Conservation (phyloP, 192 early-diverging fungal species). For the Coemansia sp. region DNA sequence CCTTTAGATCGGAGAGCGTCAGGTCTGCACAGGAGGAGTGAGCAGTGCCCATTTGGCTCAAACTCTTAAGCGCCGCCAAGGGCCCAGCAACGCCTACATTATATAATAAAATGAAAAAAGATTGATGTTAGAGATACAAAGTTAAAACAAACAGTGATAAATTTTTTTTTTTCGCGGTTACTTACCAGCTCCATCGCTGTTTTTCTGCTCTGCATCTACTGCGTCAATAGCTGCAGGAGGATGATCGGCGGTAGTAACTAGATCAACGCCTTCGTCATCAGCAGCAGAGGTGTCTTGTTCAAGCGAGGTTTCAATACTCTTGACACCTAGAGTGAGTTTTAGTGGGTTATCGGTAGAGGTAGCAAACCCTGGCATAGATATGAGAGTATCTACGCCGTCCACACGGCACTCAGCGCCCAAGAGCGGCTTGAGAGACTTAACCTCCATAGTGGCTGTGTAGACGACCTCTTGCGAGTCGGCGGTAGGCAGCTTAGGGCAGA, state of each 20-base stretch:
- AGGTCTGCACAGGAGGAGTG: constrained; percentile 47
- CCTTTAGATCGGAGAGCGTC: constrained; percentile 42
- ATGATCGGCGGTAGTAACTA: constrained; percentile 13
- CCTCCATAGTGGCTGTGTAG: constrained; percentile 21
- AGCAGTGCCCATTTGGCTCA: constrained; percentile 34
- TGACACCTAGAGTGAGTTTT: neutral
- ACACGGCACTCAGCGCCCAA: constrained; percentile 24
- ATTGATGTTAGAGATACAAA: neutral
- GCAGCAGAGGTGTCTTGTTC: constrained; percentile 7
- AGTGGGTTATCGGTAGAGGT: neutral
- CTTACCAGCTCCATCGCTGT: neutral
- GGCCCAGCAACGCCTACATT: constrained; percentile 20
- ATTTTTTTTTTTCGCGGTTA: neutral
- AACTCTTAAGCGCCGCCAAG: constrained; percentile 27
- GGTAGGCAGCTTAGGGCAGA: constrained; percentile 14
- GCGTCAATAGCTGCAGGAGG: neutral
- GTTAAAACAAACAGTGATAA: neutral
- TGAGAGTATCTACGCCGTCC: constrained; percentile 18
- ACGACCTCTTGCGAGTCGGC: neutral
- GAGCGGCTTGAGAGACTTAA: constrained; percentile 19
- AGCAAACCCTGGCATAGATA: neutral
- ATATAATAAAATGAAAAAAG: neutral
- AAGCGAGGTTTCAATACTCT: neutral
- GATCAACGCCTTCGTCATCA: constrained; percentile 21
- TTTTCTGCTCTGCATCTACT: neutral